Percentiles rank a stretch among this genome's conserved stretches.
phyloP scores from a whole-genome alignment of 345 rosid genomes.

The Diplotaxis tenuifolia region DNA sequence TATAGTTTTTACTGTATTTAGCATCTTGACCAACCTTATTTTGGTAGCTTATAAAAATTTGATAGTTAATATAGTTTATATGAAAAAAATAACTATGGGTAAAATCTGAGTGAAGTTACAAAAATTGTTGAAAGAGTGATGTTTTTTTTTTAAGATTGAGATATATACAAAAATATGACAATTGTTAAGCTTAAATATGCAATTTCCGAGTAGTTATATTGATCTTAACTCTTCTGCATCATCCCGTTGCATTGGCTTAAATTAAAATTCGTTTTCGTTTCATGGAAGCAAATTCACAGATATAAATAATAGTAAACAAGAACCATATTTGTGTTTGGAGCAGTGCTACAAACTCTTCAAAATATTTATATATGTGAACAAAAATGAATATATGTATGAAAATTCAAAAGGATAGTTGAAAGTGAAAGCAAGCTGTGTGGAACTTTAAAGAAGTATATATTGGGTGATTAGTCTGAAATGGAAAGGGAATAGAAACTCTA shows the following conservation, averaged over 20 bases:
- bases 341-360: neutral
- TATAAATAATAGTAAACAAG: neutral
- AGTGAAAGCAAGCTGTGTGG: constrained; percentile 31
- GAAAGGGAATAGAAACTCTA: constrained; percentile 34
- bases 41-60: neutral
- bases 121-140: no score
- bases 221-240: neutral
- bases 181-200: neutral
- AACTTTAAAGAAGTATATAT: constrained; percentile 19
- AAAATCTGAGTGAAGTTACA: neutral
- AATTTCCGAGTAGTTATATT: neutral
- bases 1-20: no score
- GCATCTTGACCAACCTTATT: neutral
- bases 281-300: neutral
- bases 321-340: constrained; percentile 1
- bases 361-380: neutral
- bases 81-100: neutral
- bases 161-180: no score
- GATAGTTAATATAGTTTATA: neutral
- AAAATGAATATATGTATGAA: neutral
- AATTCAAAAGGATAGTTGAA: constrained; percentile 18
- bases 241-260: neutral
- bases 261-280: neutral
- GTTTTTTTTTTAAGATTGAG: neutral
- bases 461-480: constrained; percentile 26